Evolutionary conservation across 2,329 filamentous ascomycete genomes (phyloP).

Genomic region (Aspergillus felis): DNA sequence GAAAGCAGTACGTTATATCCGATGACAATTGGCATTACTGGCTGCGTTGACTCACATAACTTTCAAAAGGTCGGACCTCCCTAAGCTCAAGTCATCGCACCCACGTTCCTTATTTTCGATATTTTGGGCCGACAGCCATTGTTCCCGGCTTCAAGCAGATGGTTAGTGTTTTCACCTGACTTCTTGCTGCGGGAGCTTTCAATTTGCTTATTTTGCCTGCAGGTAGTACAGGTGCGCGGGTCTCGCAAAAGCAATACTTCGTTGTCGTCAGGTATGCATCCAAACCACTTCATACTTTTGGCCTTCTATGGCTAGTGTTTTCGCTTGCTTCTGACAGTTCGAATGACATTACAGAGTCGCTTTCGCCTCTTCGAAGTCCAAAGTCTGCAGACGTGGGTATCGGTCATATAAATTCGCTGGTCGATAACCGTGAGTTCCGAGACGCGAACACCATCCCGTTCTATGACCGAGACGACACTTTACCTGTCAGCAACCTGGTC

Average conservation of each 20-base stretch:
- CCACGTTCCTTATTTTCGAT: slow-evolving; percentile 78
- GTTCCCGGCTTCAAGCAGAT: slow-evolving; percentile 91
- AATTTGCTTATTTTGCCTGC: slow-evolving; percentile 48
- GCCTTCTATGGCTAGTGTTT: neutral
- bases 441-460: slow-evolving; percentile 55
- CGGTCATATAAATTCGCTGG: slow-evolving; percentile 14
- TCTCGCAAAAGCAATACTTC: slow-evolving; percentile 39
- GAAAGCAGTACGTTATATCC: slow-evolving; percentile 32
- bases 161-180: slow-evolving; percentile 48
- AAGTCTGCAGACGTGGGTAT: slow-evolving; percentile 19
- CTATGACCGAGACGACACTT: slow-evolving; percentile 69
- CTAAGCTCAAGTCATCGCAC: slow-evolving; percentile 35
- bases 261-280: slow-evolving; percentile 34
- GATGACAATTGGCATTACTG: neutral
- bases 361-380: slow-evolving; percentile 34
- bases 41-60: slow-evolving; percentile 4
- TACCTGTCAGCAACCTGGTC: slow-evolving; percentile 71
- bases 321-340: neutral
- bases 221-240: slow-evolving; percentile 56
- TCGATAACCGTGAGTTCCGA: slow-evolving; percentile 26
- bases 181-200: neutral
- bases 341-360: slow-evolving; percentile 25
- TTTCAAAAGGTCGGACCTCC: slow-evolving; percentile 32
- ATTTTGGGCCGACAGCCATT: slow-evolving; percentile 87
- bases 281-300: neutral